Base-by-base conservation (phyloP, 768 basidiomycete genomes). In the Tricholoma hemisulphureum region DNA sequence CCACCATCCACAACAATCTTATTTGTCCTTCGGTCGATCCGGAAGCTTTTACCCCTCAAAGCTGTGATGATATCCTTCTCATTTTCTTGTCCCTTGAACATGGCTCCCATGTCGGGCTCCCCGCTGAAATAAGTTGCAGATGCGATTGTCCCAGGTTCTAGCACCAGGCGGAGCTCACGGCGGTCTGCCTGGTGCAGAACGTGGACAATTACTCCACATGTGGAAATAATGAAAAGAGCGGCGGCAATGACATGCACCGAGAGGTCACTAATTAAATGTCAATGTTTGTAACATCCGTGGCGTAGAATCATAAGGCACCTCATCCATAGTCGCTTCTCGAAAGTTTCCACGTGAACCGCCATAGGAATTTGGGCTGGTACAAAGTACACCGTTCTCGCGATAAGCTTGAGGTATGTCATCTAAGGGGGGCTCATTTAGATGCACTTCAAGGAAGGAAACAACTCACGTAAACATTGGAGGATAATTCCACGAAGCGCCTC, bases 1-100 rank as follows among this genome's bases (percentile, higher is more conserved):
- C 83, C 81, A 16, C 78, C 81, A 52, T 80, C 76, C 78, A 82
- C 82, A 41, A 83, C 63, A 55, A 84, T 82, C 65, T 79, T 78
- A 73, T 77, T 80, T 20, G 77, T 77, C 20, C 56, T 56, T 1
- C 77, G 76, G 61, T 83, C 78, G 48, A 83, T 80, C 37, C 81
- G 72, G 71, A 84, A 84, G 54, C 71, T 77, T 65, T 71, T 78
- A 53, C 78, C 71, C 39, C 65, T 62, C 39, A 84, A 67, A 13
- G 73, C 77, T 28, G 75, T 63, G 5, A 63, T 63, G 39, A 83
- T 75, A 6, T 80, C 80, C 49, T 71, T 69, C 34, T 67, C 64
- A 23, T 70, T 66, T 48, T 79, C 77, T 41, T 73, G 72, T 13
- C 74, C 73, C 6, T 75, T 73, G 4, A 82, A 71, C 51, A 82